Percentiles rank a stretch among this genome's conserved stretches.
phyloP scores from a whole-genome alignment of 306 rosid species.

The Adenanthera pavonina region DNA sequence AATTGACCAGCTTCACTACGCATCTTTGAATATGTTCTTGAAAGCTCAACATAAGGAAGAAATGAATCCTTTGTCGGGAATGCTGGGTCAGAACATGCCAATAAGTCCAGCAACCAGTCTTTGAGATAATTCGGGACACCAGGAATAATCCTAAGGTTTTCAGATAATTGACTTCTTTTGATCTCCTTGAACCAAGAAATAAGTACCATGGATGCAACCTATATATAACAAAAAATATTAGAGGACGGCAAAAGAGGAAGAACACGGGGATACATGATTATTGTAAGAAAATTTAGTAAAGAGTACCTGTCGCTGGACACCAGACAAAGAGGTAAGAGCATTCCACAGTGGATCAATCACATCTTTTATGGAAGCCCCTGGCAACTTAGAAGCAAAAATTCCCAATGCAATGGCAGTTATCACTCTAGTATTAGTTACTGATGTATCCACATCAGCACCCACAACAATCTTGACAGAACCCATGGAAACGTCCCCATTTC shows the following conservation, averaged over 20 bases:
- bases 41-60: slow-evolving; percentile 90
- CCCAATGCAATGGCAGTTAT: slow-evolving; percentile 93
- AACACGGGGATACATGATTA: neutral
- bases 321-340: slow-evolving; percentile 76
- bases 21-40: slow-evolving; percentile 93
- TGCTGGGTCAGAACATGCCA: slow-evolving; percentile 83
- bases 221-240: slow-evolving; percentile 35
- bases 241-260: slow-evolving; percentile 11
- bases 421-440: slow-evolving; percentile 88
- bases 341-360: slow-evolving; percentile 75
- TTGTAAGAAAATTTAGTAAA: slow-evolving; percentile 20
- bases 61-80: slow-evolving; percentile 85
- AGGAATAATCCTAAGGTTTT: slow-evolving; percentile 47
- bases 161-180: slow-evolving; percentile 39
- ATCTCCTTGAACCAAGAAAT: slow-evolving; percentile 93
- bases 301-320: slow-evolving; percentile 91
- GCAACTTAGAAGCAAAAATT: slow-evolving; percentile 74
- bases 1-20: slow-evolving; percentile 83
- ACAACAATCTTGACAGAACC: slow-evolving; percentile 77
- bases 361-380: slow-evolving; percentile 60
- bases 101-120: slow-evolving; percentile 83
- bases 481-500: slow-evolving; percentile 71
- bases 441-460: slow-evolving; percentile 83
- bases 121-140: slow-evolving; percentile 45
- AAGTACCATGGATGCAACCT: slow-evolving; percentile 93